Base-by-base conservation (phyloP, 106 monocot species). In the Acanthochlamys bracteata region DNA sequence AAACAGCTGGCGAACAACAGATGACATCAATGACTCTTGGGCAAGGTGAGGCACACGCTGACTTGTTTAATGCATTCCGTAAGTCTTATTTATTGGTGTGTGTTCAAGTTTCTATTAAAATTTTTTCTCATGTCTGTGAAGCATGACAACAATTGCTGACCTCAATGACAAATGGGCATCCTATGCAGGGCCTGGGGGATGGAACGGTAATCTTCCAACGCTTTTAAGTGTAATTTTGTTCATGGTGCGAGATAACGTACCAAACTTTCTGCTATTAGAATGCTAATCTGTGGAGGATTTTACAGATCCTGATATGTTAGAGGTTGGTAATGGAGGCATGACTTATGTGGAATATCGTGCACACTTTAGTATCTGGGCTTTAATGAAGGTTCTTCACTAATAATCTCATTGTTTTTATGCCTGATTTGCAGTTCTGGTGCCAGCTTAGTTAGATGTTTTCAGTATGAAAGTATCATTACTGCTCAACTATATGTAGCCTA, bases 151-250 rank as follows among this genome's bases (percentile, higher is more conserved):
- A 2, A 88, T 85, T 74, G 91, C 91, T 63, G 91, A 98, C 67
- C 54, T 78, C 55, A 98, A 98, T 81, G 75, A 98, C 69, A 88
- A 91, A 67, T 98, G 96, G 96, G 96, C 96, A 59, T 91, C 96
- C 57, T 98, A 88, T 91, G 96, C 96, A 12, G 91, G 91, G 19
- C 96, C 96, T 63, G 96, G 96, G 72, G 96, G 96, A 76, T 98
- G 96, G 96, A 98, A 98, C 73, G 96, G 96, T 98, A 81, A 13
- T 42, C 10, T 43, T 41, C 1, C 20, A 25, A 41, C 2, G 16
- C 25, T 10, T n/a, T 55, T 66, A 53, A 6, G 39, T 6, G 33
- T 33, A 33, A 1, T 33, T 39, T 54, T 49, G 3, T 74, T 41
- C 47, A 19, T 63, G 51, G 14, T 43, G 41, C 42, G 6, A 61